Evolutionary conservation across 192 early-diverging fungal genomes (phyloP), one percentile per base, ranked within the genome.

Genomic region (Coemansia umbellata): DNA sequence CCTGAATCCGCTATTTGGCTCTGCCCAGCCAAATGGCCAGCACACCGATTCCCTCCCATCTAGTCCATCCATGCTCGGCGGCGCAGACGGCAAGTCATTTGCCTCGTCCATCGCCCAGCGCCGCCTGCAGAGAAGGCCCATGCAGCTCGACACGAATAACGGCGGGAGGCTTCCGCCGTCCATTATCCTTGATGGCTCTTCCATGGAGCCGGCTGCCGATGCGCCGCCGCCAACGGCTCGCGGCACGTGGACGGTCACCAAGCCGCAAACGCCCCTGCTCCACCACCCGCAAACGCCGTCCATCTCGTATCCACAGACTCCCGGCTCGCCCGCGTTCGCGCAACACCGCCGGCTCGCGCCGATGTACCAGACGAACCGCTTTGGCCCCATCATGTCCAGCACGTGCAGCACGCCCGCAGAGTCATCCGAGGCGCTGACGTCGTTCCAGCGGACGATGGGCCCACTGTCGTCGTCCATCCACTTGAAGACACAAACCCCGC

Each of bases 31-130:
- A 11, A 45, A 28, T 45, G 28, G 28, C 24, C 24, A 45, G 24
- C 24, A 45, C 43, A 5, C 43, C 24, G n/a, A 21, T 28, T 2
- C 43, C 21, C 24, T 27, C 28, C 14, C 24, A 45, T 6, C 8
- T 1, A 28, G 24, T n/a, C 1, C 43, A n/a, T n/a, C n/a, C n/a
- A n/a, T n/a, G n/a, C n/a, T n/a, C 7, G 24, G 18, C 2, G 43
- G 22, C n/a, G 8, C 24, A 14, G 43, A 45, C 5, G 47, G 47
- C 31, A 33, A 31, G 15, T 23, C 47, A 10, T 41, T 43, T 26
- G 50, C 51, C 2, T 49, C 59, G 11, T 62, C 63, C 8, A 62
- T 74, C 22, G 70, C 70, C 9, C 70, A 74, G 63, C 50, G 70
- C 2, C 53, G 70, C 39, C 14, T 66, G 30, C 69, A 66, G 59